A percentile compares a stretch with the other conserved stretches of the same genome.
phyloP scores from a whole-genome alignment of 768 basidiomycete genomes.

The Boletus sp. region DNA sequence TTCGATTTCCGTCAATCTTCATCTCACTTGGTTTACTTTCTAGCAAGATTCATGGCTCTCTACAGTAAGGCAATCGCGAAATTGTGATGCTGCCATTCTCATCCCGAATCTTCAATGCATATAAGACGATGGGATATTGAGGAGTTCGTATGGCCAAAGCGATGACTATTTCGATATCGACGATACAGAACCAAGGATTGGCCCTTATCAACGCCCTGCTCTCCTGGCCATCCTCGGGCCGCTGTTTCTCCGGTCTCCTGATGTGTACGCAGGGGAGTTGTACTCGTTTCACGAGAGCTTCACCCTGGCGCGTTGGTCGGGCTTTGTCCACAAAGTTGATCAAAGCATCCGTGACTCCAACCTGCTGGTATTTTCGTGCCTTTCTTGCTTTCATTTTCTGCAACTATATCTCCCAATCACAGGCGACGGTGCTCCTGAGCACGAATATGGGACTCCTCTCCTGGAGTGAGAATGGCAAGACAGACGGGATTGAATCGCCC shows the following conservation, averaged over 20 bases:
- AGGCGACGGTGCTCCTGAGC: slow-evolving; percentile 30
- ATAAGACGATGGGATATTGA: slow-evolving; percentile 26
- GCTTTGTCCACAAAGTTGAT: slow-evolving; percentile 31
- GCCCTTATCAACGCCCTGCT: slow-evolving; percentile 19
- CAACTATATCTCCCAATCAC: not conserved
- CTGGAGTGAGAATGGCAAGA: slow-evolving; percentile 10
- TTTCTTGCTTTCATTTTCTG: not conserved
- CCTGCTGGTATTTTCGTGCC: slow-evolving; percentile 18
- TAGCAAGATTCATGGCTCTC: slow-evolving; percentile 31
- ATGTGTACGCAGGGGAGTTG: slow-evolving; percentile 28
- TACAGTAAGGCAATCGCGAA: slow-evolving; percentile 19
- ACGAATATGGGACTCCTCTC: slow-evolving; percentile 26
- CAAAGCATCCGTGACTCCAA: slow-evolving; percentile 32
- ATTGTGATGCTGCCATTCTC: not conserved
- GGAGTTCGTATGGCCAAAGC: slow-evolving; percentile 29
- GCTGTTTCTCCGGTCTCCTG: slow-evolving; percentile 24
- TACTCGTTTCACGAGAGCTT: slow-evolving; percentile 28
- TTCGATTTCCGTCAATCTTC: not conserved
- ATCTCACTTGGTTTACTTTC: slow-evolving; percentile 1
- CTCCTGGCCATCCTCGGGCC: slow-evolving; percentile 22
- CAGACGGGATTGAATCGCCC: slow-evolving; percentile 4
- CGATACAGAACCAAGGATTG: slow-evolving; percentile 1
- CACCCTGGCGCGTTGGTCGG: slow-evolving; percentile 24
- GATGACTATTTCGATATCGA: slow-evolving; percentile 34
- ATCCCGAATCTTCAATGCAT: not conserved